phyloP scores from a whole-genome alignment of 768 basidiomycete species.

The Boletus fagicola region DNA sequence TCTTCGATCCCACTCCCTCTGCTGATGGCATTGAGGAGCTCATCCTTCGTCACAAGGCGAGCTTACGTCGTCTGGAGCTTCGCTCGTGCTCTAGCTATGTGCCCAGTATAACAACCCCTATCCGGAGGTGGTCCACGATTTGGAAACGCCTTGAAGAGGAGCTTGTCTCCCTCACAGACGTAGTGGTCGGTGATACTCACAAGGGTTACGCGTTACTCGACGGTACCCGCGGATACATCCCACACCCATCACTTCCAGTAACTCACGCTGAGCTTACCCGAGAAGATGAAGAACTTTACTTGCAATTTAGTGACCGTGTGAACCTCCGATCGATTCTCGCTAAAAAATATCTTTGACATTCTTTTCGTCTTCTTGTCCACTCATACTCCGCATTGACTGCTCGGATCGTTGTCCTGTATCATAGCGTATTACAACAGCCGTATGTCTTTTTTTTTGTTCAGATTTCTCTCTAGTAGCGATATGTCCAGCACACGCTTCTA shows the following conservation, averaged over 20 bases:
- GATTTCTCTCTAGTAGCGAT: neutral
- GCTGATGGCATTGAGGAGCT: slow-evolving; percentile 30
- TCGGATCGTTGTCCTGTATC: neutral
- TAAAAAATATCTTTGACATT: neutral
- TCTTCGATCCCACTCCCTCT: slow-evolving; percentile 26
- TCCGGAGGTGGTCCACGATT: slow-evolving; percentile 29
- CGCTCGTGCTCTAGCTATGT: slow-evolving; percentile 29
- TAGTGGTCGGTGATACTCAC: slow-evolving; percentile 15
- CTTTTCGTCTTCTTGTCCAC: neutral
- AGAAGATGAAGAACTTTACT: slow-evolving; percentile 15
- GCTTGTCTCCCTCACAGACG: slow-evolving; percentile 21
- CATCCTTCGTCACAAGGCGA: slow-evolving; percentile 30
- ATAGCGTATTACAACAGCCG: neutral
- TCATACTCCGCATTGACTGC: neutral
- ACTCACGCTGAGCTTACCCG: neutral
- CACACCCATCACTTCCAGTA: slow-evolving; percentile 12
- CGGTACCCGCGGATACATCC: slow-evolving; percentile 21
- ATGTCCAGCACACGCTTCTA: neutral
- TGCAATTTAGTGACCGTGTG: slow-evolving; percentile 14
- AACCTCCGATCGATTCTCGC: slow-evolving; percentile 6
- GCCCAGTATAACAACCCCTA: slow-evolving; percentile 5
- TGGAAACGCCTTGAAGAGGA: slow-evolving; percentile 27
- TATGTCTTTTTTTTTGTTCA: neutral
- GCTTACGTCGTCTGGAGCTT: slow-evolving; percentile 25
- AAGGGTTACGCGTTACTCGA: slow-evolving; percentile 29